Base-by-base conservation (phyloP, 805 yeast species). In the Dipodascus geniculatus region DNA sequence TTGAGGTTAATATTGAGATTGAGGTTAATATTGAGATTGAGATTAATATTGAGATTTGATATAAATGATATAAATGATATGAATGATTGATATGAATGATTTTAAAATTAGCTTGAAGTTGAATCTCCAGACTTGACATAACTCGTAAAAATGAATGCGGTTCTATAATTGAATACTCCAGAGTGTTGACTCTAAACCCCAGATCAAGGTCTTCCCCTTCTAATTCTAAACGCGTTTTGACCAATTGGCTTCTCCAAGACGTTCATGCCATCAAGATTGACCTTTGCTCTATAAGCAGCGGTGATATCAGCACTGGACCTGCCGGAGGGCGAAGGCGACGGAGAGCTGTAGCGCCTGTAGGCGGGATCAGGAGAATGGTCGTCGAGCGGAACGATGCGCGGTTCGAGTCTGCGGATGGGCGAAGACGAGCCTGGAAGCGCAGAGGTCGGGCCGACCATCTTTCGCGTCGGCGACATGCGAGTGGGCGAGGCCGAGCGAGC, bases 141-240 rank as follows among this genome's bases (percentile, higher is more conserved):
- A 28, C 33, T 28, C 33, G 33, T 28, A n/a, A n/a, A n/a, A n/a
- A n/a, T n/a, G n/a, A n/a, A n/a, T n/a, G n/a, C n/a, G n/a, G n/a
- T n/a, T n/a, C n/a, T n/a, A n/a, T n/a, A n/a, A n/a, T n/a, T n/a
- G n/a, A n/a, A n/a, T n/a, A n/a, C 8, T 31, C 8, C 23, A 20
- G 9, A n/a, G n/a, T n/a, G n/a, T n/a, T n/a, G n/a, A n/a, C n/a
- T n/a, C n/a, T 28, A 28, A 28, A 28, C 33, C n/a, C n/a, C n/a
- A n/a, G n/a, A n/a, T 28, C 33, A 28, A 6, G 33, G 20, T n/a
- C 44, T 8, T 28, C 51, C 49, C 20, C 55, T 48, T 22, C 28
- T 23, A 19, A 54, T 38, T 23, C 57, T n/a, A 48, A 54, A 54
- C 6, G 57, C 57, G 3, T 48, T 31, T 20, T 52, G 54, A 16